A percentile compares a stretch with the other conserved stretches of the same genome.
These are phyloP conservation scores for Cyclotella sp. DNA, from an alignment of 108 stramenopile species.

Conservation along the genomic window DNA sequence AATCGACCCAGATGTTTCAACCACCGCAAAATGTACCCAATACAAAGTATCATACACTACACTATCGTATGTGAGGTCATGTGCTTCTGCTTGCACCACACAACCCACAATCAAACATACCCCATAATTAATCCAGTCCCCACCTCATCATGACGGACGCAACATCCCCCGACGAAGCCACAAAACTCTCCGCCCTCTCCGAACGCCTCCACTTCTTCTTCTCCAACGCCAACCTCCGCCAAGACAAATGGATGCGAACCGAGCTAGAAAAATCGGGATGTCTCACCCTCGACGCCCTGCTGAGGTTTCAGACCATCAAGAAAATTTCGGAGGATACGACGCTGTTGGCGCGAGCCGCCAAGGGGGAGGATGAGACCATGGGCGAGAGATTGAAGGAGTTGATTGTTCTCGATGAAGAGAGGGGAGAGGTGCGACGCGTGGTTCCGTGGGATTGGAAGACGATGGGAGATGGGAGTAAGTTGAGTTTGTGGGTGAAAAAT, in stretches of 20 bases:
- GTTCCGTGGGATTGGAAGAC: conserved; percentile 73
- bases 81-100: too few species aligned
- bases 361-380: conserved; percentile 18
- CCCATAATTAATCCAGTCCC: too few species aligned
- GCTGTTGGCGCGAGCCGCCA: conserved; percentile 70
- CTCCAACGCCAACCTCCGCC: conserved; percentile 86
- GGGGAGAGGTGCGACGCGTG: conserved; percentile 62
- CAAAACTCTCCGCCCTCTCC: conserved; percentile 35
- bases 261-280: conserved; percentile 52
- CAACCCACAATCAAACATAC: too few species aligned
- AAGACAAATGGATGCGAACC: conserved; percentile 83
- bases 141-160: neutral
- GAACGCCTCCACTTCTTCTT: conserved; percentile 92
- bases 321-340: conserved; percentile 52
- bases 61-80: too few species aligned
- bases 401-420: conserved; percentile 58
- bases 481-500: conserved; percentile 71
- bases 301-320: conserved; percentile 85
- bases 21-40: too few species aligned
- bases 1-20: neutral
- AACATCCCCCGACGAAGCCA: neutral
- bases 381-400: conserved; percentile 38
- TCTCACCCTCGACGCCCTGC: conserved; percentile 65
- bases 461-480: conserved; percentile 70
- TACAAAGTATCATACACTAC: too few species aligned